Base-by-base conservation (phyloP, 768 basidiomycete genomes). In the Boletus vermiculosoides region DNA sequence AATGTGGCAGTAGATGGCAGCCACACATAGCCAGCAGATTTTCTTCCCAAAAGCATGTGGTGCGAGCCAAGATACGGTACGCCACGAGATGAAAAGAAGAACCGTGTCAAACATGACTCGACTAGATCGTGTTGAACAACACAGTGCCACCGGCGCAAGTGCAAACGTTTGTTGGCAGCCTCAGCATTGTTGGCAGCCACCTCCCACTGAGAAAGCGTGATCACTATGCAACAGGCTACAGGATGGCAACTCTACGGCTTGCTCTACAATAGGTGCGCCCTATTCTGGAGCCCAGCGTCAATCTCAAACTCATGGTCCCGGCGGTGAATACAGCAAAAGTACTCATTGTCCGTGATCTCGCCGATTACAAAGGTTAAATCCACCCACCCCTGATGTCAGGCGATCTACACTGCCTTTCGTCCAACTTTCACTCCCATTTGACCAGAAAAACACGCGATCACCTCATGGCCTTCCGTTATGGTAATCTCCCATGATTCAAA, bases 391-490 rank as follows among this genome's bases (percentile, higher is more conserved):
- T 63, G 57, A 59, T 60, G 51, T 54, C 58, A 63, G 58, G 30
- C 48, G 28, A 58, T 60, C 50, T 45, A 31, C 50, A 65, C 63
- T 49, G 67, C 71, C 58, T 45, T 54, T 11, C 7, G 6, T 47
- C 37, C 40, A 30, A 6, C n/a, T 20, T 36, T 44, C 36, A 48
- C 41, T 58, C 53, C 45, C 41, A 25, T 28, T 50, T 22, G 54
- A 33, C 39, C 39, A 49, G 42, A 39, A 28, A 39, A 40, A 59
- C 72, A 73, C 61, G 69, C 65, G 65, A 58, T 28, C 40, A 10
- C 72, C 72, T 71, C 72, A 62, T 71, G 72, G 42, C 31, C 31
- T 15, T 48, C 28, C 36, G 28, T 54, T 62, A 61, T 51, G 52
- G 62, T 5, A 59, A 49, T 30, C 56, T 65, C 53, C 44, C 54